A percentile compares a stretch with the other conserved stretches of the same genome.
These are phyloP conservation scores for Vigna mungo DNA, from an alignment of 306 rosid genomes.

Conservation along the genomic window DNA sequence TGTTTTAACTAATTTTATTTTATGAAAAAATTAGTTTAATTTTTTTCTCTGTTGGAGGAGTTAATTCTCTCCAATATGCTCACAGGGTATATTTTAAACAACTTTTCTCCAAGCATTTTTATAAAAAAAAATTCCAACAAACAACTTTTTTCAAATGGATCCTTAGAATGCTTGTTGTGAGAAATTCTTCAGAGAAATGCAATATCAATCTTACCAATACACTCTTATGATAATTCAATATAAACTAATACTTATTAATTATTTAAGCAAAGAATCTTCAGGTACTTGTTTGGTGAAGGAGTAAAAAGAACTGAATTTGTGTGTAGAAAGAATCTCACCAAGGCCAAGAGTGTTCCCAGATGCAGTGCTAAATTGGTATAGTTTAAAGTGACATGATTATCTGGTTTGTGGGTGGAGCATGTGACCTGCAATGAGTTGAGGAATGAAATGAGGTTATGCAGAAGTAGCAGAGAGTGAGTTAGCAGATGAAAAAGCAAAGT, in stretches of 20 bases:
- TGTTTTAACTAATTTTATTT: no score
- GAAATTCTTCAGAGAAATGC: background rate
- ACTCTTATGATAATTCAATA: background rate
- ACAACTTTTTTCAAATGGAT: no score
- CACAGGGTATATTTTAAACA: no score
- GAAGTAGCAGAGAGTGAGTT: background rate
- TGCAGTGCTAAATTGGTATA: slow-evolving; percentile 68
- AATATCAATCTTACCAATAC: background rate
- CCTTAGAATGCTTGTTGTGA: background rate
- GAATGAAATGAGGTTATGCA: slow-evolving; percentile 3
- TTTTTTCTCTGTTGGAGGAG: no score
- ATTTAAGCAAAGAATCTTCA: no score
- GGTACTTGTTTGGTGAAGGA: background rate
- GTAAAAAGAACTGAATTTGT: background rate
- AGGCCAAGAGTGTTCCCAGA: slow-evolving; percentile 72
- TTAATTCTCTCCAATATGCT: no score
- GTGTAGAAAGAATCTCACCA: slow-evolving; percentile 53
- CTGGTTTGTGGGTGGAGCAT: slow-evolving; percentile 51
- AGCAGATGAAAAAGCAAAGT: background rate
- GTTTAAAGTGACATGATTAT: slow-evolving; percentile 45
- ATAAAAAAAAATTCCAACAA: no score
- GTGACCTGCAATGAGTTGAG: slow-evolving; percentile 49
- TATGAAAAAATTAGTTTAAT: no score
- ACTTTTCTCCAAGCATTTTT: no score
- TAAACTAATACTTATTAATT: background rate